phyloP scores from a whole-genome alignment of 768 basidiomycete species.

The Aureoboletus auriporus region DNA sequence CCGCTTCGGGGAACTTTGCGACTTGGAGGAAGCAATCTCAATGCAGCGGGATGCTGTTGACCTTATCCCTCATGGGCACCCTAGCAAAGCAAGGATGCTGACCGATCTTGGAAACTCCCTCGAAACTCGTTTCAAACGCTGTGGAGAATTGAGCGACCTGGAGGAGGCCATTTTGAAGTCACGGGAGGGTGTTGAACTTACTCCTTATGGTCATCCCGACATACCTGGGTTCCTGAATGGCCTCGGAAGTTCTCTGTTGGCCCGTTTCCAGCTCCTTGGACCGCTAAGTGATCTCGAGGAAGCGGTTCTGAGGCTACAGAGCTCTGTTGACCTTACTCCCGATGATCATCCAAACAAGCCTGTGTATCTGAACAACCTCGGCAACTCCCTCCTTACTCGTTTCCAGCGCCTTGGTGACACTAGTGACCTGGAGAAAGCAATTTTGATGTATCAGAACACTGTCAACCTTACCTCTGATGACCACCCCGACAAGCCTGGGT shows the following conservation, averaged over 20 bases:
- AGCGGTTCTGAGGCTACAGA: background rate
- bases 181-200: background rate
- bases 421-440: background rate
- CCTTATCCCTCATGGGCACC: no score
- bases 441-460: background rate
- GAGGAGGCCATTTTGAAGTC: background rate
- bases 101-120: constrained; percentile 6
- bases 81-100: background rate
- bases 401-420: background rate
- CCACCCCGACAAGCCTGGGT: background rate
- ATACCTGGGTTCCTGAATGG: background rate
- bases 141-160: background rate
- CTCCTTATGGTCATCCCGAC: background rate
- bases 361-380: background rate
- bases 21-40: no score
- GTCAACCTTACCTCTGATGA: constrained; percentile 7
- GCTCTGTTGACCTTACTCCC: background rate
- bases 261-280: background rate
- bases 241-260: background rate
- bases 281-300: background rate
- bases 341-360: background rate
- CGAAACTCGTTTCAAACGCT: background rate
- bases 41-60: no score
- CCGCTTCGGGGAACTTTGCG: no score
- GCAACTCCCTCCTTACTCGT: background rate